phyloP scores from a whole-genome alignment of 805 yeast genomes.

The Nakazawaea anatomiae region DNA sequence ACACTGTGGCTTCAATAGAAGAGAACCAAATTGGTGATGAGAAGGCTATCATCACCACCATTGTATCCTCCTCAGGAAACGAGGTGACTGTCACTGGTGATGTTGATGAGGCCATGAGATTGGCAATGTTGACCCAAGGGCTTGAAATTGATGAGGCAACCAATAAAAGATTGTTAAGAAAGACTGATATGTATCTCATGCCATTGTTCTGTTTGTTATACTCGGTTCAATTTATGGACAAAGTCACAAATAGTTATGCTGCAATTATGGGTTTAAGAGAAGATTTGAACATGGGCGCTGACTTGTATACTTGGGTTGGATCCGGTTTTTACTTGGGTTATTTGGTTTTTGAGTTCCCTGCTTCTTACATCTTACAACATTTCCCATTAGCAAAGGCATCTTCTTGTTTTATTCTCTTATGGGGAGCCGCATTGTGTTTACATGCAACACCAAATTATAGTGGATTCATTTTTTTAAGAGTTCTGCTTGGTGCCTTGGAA shows the following conservation, averaged over 20 bases:
- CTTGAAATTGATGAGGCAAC: background rate
- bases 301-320: background rate
- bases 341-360: background rate
- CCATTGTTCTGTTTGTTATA: background rate
- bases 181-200: background rate
- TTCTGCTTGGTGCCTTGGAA: constrained; percentile 42
- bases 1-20: background rate
- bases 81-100: background rate
- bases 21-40: constrained; percentile 22
- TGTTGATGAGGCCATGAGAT: background rate
- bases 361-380: background rate
- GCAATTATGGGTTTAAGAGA: background rate
- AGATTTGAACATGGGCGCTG: background rate
- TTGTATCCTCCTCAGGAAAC: background rate
- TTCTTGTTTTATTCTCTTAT: background rate
- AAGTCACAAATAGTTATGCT: background rate
- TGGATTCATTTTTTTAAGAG: constrained; percentile 33
- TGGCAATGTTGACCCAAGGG: background rate
- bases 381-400: background rate
- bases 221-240: background rate
- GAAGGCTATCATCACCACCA: background rate
- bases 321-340: background rate
- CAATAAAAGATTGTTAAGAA: background rate
- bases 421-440: background rate
- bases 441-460: background rate